Evolutionary conservation across 2,329 filamentous ascomycete genomes (phyloP), one percentile per base, ranked within the genome.

Genomic region (Xylaria sp.): DNA sequence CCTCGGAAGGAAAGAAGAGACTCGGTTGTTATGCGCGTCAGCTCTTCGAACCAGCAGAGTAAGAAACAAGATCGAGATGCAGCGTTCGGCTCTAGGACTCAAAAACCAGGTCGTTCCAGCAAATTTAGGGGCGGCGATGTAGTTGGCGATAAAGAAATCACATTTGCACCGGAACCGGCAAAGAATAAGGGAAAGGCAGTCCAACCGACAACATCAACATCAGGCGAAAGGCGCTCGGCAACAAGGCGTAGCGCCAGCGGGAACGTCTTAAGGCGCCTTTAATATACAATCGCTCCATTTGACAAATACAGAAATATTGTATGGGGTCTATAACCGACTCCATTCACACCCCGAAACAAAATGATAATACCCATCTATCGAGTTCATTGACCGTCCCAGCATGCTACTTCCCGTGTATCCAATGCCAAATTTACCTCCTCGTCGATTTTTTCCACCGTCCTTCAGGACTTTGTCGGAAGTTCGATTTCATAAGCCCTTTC

Each of bases 241-340:
- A 77, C 78, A 64, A 87, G 92, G 75, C 84, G 92, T 75, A 94
- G 91, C 79, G 92, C 92, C 59, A 93, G 91, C 80, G 86, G 86
- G 61, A 94, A 95, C 80, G 89, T 89, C 48, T 92, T 94, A 79
- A 87, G 77, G 61, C 71, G 72, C 65, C 69, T 78, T 67, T 78
- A 91, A 78, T 86, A 84, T 76, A 85, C 93, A 83, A 91, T 82
- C 78, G 69, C 4, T 59, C 42, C 32, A 42, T 63, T 24, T 32
- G 32, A 64, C 55, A 17, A 62, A 64, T 61, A 65, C 51, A 65
- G 24, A 56, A 54, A 48, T 36, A 65, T 47, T 57, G 55, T 50
- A 69, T 34, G 50, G 6, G 42, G 57, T 54, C 48, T 42, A 55
- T 48, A 54, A 51, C 56, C 65, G 53, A 42, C 57, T 64, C 60